A percentile compares a stretch with the other conserved stretches of the same genome.
phyloP scores from a whole-genome alignment of 305 asterid genomes.

The Solanum chacoense region DNA sequence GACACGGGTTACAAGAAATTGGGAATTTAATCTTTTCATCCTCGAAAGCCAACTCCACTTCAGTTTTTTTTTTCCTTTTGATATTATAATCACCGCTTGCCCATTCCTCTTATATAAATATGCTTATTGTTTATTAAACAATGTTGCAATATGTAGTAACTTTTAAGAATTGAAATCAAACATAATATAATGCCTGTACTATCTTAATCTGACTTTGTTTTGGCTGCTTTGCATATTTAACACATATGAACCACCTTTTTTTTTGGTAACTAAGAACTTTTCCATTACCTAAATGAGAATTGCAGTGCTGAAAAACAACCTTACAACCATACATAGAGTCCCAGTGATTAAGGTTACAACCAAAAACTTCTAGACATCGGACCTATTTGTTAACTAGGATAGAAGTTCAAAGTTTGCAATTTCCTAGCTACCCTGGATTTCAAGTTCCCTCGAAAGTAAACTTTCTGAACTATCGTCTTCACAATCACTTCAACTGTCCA shows the following conservation, averaged over 20 bases:
- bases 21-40: neutral
- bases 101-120: neutral
- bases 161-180: neutral
- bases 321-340: neutral
- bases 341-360: neutral
- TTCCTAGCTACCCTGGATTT: neutral
- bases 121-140: neutral
- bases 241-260: neutral
- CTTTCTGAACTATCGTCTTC: neutral
- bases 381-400: neutral
- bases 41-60: neutral
- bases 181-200: neutral
- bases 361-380: neutral
- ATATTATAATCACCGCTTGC: neutral
- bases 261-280: neutral
- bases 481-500: neutral
- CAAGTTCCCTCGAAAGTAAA: neutral
- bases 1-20: neutral
- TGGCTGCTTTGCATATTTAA: neutral
- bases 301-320: neutral
- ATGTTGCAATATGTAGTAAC: neutral
- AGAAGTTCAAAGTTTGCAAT: neutral
- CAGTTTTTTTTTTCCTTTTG: neutral
- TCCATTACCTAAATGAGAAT: neutral
- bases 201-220: neutral